phyloP scores from a whole-genome alignment of 2,329 filamentous ascomycete genomes.

The Pyrenophora teres region DNA sequence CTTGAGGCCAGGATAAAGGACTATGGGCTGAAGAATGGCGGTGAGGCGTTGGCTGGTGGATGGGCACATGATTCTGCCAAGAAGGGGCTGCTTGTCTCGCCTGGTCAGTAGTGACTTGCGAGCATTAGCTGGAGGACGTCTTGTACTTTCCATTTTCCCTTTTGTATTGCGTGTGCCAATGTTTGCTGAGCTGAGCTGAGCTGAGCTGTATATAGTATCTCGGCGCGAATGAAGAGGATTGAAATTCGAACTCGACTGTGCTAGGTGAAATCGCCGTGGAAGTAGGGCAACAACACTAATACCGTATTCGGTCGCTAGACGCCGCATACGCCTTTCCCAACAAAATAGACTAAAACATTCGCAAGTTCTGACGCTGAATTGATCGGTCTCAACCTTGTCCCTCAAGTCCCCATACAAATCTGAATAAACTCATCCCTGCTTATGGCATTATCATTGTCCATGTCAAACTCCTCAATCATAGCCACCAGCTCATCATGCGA shows the following conservation, averaged over 20 bases:
- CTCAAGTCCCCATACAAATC: constrained; percentile 60
- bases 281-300: background rate
- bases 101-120: constrained; percentile 69
- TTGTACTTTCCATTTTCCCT: constrained; percentile 7
- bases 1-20: constrained; percentile 88
- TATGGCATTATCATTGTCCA: constrained; percentile 85
- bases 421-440: constrained; percentile 67
- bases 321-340: constrained; percentile 10
- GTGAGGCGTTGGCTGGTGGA: constrained; percentile 79
- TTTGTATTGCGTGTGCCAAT: constrained; percentile 3
- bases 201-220: constrained; percentile 46
- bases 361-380: background rate
- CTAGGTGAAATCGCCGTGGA: background rate
- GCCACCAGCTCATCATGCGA: constrained; percentile 90
- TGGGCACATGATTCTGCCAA: constrained; percentile 77
- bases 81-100: constrained; percentile 83
- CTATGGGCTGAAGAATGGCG: constrained; percentile 74
- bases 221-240: constrained; percentile 33
- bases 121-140: constrained; percentile 36
- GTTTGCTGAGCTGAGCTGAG: constrained; percentile 18
- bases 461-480: constrained; percentile 98
- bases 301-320: background rate
- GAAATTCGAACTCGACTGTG: constrained; percentile 6
- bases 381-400: background rate
- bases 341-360: background rate